A percentile compares a stretch with the other conserved stretches of the same genome.
These are phyloP conservation scores for Globisporangium parvum DNA, from an alignment of 352 stramenopile species.

Conservation along the genomic window DNA sequence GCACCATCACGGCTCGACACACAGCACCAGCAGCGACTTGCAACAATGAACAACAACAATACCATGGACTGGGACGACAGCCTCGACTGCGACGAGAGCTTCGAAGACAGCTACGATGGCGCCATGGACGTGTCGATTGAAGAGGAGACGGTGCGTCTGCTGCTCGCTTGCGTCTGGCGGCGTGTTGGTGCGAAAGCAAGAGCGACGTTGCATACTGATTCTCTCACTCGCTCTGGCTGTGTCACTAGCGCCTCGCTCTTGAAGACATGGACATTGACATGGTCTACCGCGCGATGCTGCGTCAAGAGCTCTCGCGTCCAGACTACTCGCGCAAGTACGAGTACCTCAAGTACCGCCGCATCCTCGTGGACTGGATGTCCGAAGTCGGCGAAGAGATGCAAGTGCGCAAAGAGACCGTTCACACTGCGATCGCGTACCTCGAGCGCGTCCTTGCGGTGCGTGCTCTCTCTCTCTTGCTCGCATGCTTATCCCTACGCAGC, in stretches of 20 bases:
- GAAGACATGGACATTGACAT: conserved; percentile 71
- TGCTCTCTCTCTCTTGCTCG: background rate
- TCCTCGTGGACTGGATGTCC: conserved; percentile 82
- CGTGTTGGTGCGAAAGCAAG: too few species aligned
- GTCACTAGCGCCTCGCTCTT: conserved; percentile 48
- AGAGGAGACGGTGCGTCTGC: conserved; percentile 30
- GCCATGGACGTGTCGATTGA: conserved; percentile 36
- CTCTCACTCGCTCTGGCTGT: background rate
- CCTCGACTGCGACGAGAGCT: conserved; percentile 78
- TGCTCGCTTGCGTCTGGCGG: too few species aligned
- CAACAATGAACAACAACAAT: background rate
- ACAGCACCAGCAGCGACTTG: background rate
- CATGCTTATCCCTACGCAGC: background rate
- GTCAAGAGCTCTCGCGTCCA: conserved; percentile 58
- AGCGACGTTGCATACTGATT: too few species aligned
- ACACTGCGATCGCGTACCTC: conserved; percentile 78
- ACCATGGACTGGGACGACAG: conserved; percentile 57
- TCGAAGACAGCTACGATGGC: conserved; percentile 50
- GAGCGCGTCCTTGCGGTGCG: conserved; percentile 55
- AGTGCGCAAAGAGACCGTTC: conserved; percentile 75
- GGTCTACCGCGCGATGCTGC: conserved; percentile 70
- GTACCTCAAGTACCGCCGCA: conserved; percentile 79
- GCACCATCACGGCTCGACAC: background rate
- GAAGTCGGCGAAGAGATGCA: conserved; percentile 83
- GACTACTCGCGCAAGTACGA: conserved; percentile 74